Conservation (phyloP, 345 rosid species). For the Luvunga scandens region DNA sequence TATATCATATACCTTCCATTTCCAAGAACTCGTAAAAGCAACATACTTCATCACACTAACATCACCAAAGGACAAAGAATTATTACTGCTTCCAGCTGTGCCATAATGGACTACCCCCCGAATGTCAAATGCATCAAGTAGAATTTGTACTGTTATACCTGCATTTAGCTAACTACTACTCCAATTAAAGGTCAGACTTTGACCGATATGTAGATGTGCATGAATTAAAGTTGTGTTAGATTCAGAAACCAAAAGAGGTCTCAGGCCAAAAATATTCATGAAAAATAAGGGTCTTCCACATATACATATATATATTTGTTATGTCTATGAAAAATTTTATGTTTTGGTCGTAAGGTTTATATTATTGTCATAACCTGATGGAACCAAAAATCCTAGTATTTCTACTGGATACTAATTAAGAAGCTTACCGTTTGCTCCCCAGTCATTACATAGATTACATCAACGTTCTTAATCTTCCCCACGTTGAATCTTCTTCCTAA, state of each 20-base stretch:
- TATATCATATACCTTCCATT: constrained; percentile 28
- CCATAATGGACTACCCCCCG: constrained; percentile 39
- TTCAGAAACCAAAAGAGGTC: too few relatives aligned
- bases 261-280: too few relatives aligned
- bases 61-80: constrained; percentile 29
- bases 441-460: constrained; percentile 33
- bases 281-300: too few relatives aligned
- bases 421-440: constrained; percentile 34
- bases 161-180: constrained; percentile 20
- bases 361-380: too few relatives aligned
- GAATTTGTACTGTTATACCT: constrained; percentile 32
- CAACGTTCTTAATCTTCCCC: constrained; percentile 25
- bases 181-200: background rate
- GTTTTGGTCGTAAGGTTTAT: too few relatives aligned
- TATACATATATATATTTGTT: too few relatives aligned
- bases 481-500: constrained; percentile 38
- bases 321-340: too few relatives aligned
- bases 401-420: too few relatives aligned
- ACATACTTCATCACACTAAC: constrained; percentile 29
- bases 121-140: constrained; percentile 22
- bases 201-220: background rate
- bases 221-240: background rate
- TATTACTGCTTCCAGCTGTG: constrained; percentile 29
- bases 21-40: constrained; percentile 35
- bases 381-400: too few relatives aligned